A percentile compares a stretch with the other conserved stretches of the same genome.
These are phyloP conservation scores for Carnegiea gigantea DNA, from an alignment of 179 eudicot species.

Conservation along the genomic window DNA sequence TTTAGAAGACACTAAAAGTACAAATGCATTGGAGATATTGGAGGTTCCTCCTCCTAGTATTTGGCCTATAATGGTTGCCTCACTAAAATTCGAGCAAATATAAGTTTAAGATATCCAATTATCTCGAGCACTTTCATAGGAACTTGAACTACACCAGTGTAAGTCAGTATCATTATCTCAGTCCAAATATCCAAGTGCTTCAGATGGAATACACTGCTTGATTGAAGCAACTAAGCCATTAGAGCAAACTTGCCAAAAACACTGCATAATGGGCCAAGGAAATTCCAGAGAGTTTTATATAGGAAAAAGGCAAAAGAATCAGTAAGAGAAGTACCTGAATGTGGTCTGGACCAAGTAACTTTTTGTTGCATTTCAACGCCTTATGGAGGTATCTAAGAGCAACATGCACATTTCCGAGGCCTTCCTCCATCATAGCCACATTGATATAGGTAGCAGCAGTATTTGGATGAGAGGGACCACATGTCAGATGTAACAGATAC, in stretches of 20 bases:
- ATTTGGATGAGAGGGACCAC: slow-evolving; percentile 99
- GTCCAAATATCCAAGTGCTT: not conserved
- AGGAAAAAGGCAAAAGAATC: not conserved
- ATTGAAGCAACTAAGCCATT: not conserved
- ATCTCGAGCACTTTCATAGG: not conserved
- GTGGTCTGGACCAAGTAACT: slow-evolving; percentile 97
- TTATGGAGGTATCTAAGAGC: slow-evolving; percentile 99
- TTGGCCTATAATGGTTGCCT: not conserved
- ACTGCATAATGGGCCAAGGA: not conserved
- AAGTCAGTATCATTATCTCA: not conserved
- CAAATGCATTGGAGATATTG: not conserved
- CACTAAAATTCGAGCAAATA: not conserved
- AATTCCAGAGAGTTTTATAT: not conserved
- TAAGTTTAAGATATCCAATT: not conserved
- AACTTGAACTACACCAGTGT: not conserved
- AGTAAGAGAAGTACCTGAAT: slow-evolving; percentile 68
- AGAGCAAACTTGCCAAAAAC: not conserved
- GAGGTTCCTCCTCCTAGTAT: not conserved
- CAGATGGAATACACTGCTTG: not conserved
- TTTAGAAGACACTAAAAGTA: not conserved
- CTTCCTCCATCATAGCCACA: slow-evolving; percentile 99
- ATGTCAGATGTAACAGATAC: slow-evolving; percentile 92
- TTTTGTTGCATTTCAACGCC: slow-evolving; percentile 97
- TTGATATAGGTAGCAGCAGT: slow-evolving; percentile 99
- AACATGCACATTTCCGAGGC: slow-evolving; percentile 97